Conservation (phyloP, 2,329 filamentous ascomycete genomes). For the Passalora sequoiae region DNA sequence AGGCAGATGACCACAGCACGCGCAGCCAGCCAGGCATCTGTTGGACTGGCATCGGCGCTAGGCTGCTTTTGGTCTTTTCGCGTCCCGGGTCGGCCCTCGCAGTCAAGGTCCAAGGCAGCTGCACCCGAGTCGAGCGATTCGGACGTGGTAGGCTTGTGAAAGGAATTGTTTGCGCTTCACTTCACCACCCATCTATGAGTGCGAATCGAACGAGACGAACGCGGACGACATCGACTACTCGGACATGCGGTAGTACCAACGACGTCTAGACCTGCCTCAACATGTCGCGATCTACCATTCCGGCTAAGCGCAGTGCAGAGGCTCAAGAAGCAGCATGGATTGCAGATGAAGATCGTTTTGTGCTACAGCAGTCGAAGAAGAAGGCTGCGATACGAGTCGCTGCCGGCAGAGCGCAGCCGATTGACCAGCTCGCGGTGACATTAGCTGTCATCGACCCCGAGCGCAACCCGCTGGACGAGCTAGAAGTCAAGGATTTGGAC, state of each 20-base stretch:
- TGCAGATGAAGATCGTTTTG: conserved; percentile 91
- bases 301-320: conserved; percentile 40
- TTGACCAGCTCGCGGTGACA: conserved; percentile 90
- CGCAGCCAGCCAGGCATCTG: background rate
- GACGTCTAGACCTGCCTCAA: background rate
- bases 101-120: background rate
- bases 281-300: conserved; percentile 34
- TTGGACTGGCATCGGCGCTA: too few relatives aligned
- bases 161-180: conserved; percentile 1
- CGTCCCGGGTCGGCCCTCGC: background rate
- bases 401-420: conserved; percentile 82
- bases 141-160: background rate
- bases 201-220: too few relatives aligned
- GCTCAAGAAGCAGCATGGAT: conserved; percentile 62
- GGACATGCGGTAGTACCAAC: conserved; percentile 12
- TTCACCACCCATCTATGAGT: background rate
- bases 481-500: conserved; percentile 65
- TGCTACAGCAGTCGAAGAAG: conserved; percentile 94
- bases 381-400: conserved; percentile 93
- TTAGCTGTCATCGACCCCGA: conserved; percentile 82
- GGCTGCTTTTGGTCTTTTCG: too few relatives aligned
- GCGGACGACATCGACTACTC: too few relatives aligned
- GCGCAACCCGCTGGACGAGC: conserved; percentile 71
- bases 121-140: background rate
- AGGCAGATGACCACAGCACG: too few relatives aligned